Base-by-base conservation (phyloP, 2,329 filamentous ascomycete genomes). In the Sphaerostilbella broomeana region DNA sequence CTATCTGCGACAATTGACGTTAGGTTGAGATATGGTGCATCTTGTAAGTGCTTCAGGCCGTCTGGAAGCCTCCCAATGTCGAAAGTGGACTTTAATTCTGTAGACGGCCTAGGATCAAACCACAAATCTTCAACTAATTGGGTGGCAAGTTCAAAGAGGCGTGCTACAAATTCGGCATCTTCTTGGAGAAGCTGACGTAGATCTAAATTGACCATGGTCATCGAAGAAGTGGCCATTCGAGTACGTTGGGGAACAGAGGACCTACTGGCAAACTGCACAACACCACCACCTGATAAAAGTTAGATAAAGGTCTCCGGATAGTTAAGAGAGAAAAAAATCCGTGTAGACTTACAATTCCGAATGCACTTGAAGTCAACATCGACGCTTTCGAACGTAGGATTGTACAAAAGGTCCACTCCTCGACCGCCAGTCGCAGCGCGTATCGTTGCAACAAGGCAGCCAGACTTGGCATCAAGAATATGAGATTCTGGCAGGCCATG, bases 341-440 rank as follows among this genome's bases (percentile, higher is more conserved):
- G 8, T 24, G 19, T 16, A 12, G 11, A 54, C 61, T 52, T 54
- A 61, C 65, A 57, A 17, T 46, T 52, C 24, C 58, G 55, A 17
- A 68, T 56, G 28, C 62, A 67, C 26, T 54, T 48, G 11, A 57
- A 48, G 39, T 55, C 61, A 4, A 51, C 41, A 3, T 60, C 55
- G 4, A 59, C 36, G 24, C 61, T 47, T 7, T 57, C 49, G 33
- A 61, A 61, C 0, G 69, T 65, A 0, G 70, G 58, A 45, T 72
- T 69, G 36, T 71, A 70, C 2, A 73, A 55, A 4, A 71, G 43
- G 30, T 73, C 64, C 2, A 70, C 51, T 10, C 61, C 61, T 20
- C 46, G 47, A 3, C 50, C 53, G 11, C 43, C 44, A 1, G 65
- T 69, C 13, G 56, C 38, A 0, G 54, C 44, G 18, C 57, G 47